Evolutionary conservation across 441 rosid genomes (phyloP).

Genomic region (Euphorbia schlechtendalii): DNA sequence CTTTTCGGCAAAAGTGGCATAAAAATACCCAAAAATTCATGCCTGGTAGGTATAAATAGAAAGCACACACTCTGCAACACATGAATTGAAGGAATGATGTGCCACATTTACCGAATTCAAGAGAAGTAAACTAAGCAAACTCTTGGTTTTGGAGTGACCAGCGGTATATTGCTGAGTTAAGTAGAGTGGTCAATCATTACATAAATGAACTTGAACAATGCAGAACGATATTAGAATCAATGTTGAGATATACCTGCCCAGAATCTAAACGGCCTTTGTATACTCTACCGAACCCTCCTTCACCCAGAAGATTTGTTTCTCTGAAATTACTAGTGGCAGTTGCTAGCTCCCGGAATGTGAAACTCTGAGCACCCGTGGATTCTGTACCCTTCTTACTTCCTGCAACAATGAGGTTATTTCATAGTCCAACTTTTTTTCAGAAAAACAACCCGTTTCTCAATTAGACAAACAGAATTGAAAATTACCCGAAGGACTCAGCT

Average conservation of each 20-base stretch:
- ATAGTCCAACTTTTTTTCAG: not conserved
- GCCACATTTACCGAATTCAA: too few species aligned
- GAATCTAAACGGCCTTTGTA: constrained; percentile 72
- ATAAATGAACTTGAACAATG: not conserved
- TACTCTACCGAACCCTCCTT: constrained; percentile 93
- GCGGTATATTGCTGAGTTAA: too few species aligned
- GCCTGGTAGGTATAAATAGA: too few species aligned
- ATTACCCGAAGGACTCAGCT: constrained; percentile 27
- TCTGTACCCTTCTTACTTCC: constrained; percentile 25
- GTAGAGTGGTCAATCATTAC: too few species aligned
- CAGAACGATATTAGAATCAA: constrained; percentile 11
- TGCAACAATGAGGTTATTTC: not conserved
- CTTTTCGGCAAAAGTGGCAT: too few species aligned
- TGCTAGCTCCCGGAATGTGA: constrained; percentile 84
- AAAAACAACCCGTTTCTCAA: not conserved
- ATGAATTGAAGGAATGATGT: too few species aligned
- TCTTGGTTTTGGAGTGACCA: too few species aligned
- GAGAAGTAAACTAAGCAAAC: too few species aligned
- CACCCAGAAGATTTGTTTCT: constrained; percentile 75
- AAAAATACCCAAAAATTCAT: too few species aligned
- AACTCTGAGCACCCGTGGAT: constrained; percentile 53
- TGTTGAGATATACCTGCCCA: constrained; percentile 59
- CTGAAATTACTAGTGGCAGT: constrained; percentile 75
- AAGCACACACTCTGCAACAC: too few species aligned
- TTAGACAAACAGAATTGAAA: not conserved